Evolutionary conservation across 352 stramenopile genomes (phyloP).

Genomic region (Phytophthora vignae): DNA sequence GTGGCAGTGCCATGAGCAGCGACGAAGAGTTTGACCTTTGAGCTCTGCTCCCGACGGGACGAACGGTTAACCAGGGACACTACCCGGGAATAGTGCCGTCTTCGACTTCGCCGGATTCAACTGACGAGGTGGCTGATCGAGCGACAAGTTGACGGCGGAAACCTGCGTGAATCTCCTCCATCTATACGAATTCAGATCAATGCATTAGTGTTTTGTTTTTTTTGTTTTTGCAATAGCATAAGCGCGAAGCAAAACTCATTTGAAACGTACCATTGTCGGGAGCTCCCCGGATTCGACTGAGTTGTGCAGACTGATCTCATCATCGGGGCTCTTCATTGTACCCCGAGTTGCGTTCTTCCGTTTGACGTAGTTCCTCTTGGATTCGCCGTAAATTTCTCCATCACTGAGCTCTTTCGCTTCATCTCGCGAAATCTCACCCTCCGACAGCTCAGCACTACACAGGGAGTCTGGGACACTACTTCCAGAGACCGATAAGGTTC

Average conservation of each 20-base stretch:
- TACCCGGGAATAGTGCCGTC: constrained; percentile 23
- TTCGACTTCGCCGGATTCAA: constrained; percentile 46
- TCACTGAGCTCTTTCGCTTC: constrained; percentile 59
- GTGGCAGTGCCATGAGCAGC: constrained; percentile 24
- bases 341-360: constrained; percentile 33
- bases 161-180: constrained; percentile 30
- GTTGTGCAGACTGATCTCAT: constrained; percentile 22
- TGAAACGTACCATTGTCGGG: constrained; percentile 24
- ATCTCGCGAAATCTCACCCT: constrained; percentile 45
- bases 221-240: background rate
- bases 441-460: constrained; percentile 50
- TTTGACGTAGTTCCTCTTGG: constrained; percentile 32
- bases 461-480: constrained; percentile 43
- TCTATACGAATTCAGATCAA: constrained; percentile 17
- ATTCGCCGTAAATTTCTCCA: constrained; percentile 61
- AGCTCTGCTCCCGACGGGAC: background rate
- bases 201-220: background rate
- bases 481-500: constrained; percentile 14
- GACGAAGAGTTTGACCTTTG: constrained; percentile 31
- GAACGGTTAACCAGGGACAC: background rate
- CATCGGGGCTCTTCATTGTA: constrained; percentile 8
- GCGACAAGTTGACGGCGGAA: constrained; percentile 28
- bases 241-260: background rate
- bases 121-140: constrained; percentile 33
- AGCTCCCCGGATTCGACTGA: constrained; percentile 73